Percentiles rank a stretch among this genome's conserved stretches.
Conservation (phyloP, 768 basidiomycete genomes). For the Naganishia friedmannii region DNA sequence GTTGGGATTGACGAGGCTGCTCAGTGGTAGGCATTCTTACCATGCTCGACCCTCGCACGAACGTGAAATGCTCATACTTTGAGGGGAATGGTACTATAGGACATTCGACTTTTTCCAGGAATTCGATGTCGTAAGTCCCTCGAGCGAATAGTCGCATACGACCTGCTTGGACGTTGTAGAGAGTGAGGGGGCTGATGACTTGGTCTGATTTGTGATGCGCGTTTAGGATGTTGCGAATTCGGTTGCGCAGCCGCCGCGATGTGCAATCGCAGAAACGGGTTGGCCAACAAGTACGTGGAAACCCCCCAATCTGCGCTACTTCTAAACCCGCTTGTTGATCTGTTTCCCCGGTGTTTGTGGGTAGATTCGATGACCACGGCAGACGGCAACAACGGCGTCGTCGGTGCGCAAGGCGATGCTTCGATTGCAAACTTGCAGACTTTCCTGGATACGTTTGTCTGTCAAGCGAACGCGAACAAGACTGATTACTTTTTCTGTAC, state of each 20-base stretch:
- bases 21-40: constrained; percentile 55
- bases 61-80: no score
- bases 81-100: constrained; percentile 43
- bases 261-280: constrained; percentile 89
- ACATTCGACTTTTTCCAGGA: constrained; percentile 72
- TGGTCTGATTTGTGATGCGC: neutral
- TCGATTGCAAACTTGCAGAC: constrained; percentile 57
- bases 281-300: constrained; percentile 53
- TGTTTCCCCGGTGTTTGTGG: neutral
- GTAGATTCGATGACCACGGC: constrained; percentile 3
- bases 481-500: constrained; percentile 75
- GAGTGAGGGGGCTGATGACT: constrained; percentile 16
- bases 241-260: constrained; percentile 68
- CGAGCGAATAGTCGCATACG: neutral
- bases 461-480: constrained; percentile 74
- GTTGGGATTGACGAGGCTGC: constrained; percentile 66
- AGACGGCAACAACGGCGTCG: constrained; percentile 63
- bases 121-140: constrained; percentile 57
- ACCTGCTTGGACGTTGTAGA: neutral
- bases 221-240: constrained; percentile 54
- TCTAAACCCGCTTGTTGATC: no score
- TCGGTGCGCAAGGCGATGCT: constrained; percentile 59
- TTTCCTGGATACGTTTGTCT: constrained; percentile 83
- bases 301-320: no score
- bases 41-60: neutral